phyloP scores from a whole-genome alignment of 208 protist species.

The Lotmaria passim region DNA sequence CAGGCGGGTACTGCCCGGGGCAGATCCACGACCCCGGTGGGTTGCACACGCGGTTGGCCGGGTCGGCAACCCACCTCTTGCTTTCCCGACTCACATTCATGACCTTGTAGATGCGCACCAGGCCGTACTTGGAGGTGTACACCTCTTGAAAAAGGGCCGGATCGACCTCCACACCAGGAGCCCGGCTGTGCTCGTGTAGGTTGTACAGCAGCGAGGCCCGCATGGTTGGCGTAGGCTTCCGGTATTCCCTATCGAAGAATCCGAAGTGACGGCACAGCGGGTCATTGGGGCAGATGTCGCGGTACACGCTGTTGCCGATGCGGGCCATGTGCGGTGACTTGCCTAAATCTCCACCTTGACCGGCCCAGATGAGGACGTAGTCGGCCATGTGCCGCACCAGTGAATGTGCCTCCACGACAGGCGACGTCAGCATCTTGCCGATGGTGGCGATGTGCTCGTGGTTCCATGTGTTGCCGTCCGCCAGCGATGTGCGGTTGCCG shows the following conservation, averaged over 20 bases:
- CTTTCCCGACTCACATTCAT: slow-evolving; percentile 79
- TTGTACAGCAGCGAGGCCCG: slow-evolving; percentile 66
- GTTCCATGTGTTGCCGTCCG: slow-evolving; percentile 99
- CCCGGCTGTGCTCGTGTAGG: slow-evolving; percentile 34
- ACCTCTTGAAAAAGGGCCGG: slow-evolving; percentile 75
- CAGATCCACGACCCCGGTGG: slow-evolving; percentile 69
- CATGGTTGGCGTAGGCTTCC: slow-evolving; percentile 55
- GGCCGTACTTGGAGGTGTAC: slow-evolving; percentile 95
- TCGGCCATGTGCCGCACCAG: slow-evolving; percentile 95
- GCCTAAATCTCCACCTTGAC: slow-evolving; percentile 44
- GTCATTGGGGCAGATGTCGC: slow-evolving; percentile 74
- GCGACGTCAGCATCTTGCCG: slow-evolving; percentile 87
- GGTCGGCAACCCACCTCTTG: slow-evolving; percentile 66
- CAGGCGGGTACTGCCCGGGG: slow-evolving; percentile 74
- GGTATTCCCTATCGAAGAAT: slow-evolving; percentile 31
- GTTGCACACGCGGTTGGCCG: slow-evolving; percentile 56
- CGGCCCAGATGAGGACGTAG: slow-evolving; percentile 94
- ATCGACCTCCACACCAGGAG: slow-evolving; percentile 15
- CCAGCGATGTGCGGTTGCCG: slow-evolving; percentile 95
- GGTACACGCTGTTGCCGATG: slow-evolving; percentile 84
- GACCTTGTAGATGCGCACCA: slow-evolving; percentile 98
- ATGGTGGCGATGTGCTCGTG: slow-evolving; percentile 98
- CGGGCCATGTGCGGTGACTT: slow-evolving; percentile 73
- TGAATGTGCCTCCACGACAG: slow-evolving; percentile 90
- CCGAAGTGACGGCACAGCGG: slow-evolving; percentile 59